Base-by-base conservation (phyloP, 805 yeast species). In the Cyberlindnera saturnus region DNA sequence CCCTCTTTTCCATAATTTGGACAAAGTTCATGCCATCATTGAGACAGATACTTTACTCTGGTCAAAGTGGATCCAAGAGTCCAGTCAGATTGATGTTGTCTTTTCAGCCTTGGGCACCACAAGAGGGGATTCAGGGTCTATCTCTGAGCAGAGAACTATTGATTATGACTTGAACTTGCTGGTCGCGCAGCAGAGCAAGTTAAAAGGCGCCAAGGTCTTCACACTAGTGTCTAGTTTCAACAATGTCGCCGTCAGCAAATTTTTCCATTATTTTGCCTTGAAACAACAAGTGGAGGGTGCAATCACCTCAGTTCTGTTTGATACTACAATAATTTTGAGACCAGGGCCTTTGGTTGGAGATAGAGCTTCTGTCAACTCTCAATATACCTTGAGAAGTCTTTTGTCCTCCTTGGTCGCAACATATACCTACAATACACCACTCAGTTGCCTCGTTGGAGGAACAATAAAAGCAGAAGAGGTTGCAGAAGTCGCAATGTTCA, bases 31-130 rank as follows among this genome's bases (percentile, higher is more conserved):
- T 3, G 45, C 70, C 2, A 52, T 77, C 4, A 64, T 75, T 15
- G 78, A 75, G 36, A 45, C 60, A 6, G 78, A 81, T 48, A 55
- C 72, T 6, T 56, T 52, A 1, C 66, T 71, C 34, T 85, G 91
- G 89, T 61, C 63, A 2, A 56, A 53, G 6, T 38, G 69, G 16
- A 64, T 77, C 47, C 23, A 31, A 10, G 52, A 15, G 3, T 9
- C 23, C 6, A 23, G 38, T 4, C 31, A 20, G 1, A 26, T 43
- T 26, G 55, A 53, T 32, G 65, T 69, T 5, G 66, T 81, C 35
- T 75, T 83, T 49, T 75, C 84, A 3, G 76, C 81, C 0, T 75
- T 88, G 54, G 95, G 89, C 4, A 82, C 95, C 6, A 85, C 91
- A 1, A 71, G 73, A 40, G 80, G 74, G 5, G 70, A 62, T 20